These are phyloP conservation scores for Phytophthora fragariaefolia DNA, from an alignment of 352 stramenopile species.

Conservation along the genomic window DNA sequence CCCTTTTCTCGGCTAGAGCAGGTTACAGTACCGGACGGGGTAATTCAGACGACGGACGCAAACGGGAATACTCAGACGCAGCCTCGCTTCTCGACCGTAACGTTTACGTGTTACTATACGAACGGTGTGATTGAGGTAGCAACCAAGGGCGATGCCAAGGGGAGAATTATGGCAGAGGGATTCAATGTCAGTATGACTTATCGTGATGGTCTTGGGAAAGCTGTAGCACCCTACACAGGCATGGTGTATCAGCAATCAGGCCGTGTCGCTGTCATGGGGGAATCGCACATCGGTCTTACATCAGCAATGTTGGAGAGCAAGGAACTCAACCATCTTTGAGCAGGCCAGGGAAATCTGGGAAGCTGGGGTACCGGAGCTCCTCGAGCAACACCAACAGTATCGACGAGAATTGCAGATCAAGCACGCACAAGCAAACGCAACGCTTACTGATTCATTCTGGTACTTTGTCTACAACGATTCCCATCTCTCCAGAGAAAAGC, in stretches of 20 bases:
- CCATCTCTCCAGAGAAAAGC: not conserved
- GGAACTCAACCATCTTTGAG: not conserved
- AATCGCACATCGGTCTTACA: not conserved
- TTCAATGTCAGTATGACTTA: conserved; percentile 1
- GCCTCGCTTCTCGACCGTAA: conserved; percentile 27
- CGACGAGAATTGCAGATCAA: not conserved
- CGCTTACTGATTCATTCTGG: not conserved
- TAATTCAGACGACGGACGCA: conserved; percentile 24
- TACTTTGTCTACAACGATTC: conserved; percentile 1
- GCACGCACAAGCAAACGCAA: not conserved
- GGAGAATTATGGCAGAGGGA: not conserved
- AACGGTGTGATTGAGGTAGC: conserved; percentile 9
- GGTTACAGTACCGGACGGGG: conserved; percentile 39
- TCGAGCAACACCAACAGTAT: not conserved
- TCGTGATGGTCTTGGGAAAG: not conserved
- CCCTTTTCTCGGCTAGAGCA: conserved; percentile 36
- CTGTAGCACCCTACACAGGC: not conserved
- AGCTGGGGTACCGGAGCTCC: not conserved
- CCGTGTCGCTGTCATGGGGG: not conserved
- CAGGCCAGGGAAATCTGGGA: not conserved
- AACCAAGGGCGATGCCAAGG: conserved; percentile 4
- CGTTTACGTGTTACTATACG: conserved; percentile 44
- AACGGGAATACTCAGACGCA: conserved; percentile 33
- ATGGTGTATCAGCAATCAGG: not conserved
- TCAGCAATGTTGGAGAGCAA: not conserved